A percentile compares a stretch with the other conserved stretches of the same genome.
Evolutionary conservation across 2,329 filamentous ascomycete genomes (phyloP).

Genomic region (Microsporum canis): DNA sequence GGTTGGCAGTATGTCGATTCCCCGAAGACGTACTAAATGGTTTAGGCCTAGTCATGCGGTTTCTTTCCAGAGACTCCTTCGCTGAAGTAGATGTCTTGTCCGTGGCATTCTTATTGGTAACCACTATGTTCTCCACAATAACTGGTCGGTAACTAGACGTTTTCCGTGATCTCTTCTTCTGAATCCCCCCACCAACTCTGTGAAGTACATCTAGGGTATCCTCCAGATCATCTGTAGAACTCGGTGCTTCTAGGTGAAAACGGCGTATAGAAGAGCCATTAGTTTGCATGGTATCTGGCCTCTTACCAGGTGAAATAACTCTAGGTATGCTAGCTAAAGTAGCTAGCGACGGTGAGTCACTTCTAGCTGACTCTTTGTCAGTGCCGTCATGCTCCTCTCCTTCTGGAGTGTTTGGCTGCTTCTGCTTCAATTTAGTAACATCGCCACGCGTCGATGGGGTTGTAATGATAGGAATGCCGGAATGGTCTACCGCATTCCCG

Average conservation of each 20-base stretch:
- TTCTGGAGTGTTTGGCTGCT: conserved; percentile 7
- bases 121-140: conserved; percentile 27
- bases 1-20: conserved; percentile 32
- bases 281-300: neutral
- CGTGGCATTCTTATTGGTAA: conserved; percentile 17
- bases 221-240: neutral
- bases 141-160: conserved; percentile 23
- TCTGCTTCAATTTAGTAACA: conserved; percentile 28
- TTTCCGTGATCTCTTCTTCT: conserved; percentile 25
- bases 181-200: conserved; percentile 24
- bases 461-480: neutral
- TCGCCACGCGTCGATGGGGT: conserved; percentile 28
- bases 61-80: neutral
- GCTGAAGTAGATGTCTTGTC: neutral
- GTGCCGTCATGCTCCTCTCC: neutral
- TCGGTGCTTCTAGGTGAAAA: conserved; percentile 31
- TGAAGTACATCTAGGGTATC: conserved; percentile 14
- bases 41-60: neutral
- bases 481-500: neutral
- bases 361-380: neutral
- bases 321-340: neutral
- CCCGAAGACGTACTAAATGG: conserved; percentile 15
- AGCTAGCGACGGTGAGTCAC: neutral
- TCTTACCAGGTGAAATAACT: neutral
- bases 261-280: conserved; percentile 21